Evolutionary conservation across 1,284 basidiomycete species (phyloP).

Genomic region (Trametes pubescens): DNA sequence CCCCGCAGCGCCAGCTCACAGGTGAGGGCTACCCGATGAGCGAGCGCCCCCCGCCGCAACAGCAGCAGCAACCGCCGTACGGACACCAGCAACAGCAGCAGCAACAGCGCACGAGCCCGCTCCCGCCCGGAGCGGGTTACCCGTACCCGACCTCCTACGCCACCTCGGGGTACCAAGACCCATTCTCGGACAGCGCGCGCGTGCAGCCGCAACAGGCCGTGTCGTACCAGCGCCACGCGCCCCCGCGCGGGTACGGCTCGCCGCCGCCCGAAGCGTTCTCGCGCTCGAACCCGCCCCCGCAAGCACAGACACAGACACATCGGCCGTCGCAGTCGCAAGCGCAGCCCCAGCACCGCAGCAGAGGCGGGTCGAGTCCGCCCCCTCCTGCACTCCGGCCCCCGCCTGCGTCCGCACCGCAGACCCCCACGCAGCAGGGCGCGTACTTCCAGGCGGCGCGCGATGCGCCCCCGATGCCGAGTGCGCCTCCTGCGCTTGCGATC

Average conservation of each 20-base stretch:
- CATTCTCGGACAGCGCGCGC: slow-evolving; percentile 29
- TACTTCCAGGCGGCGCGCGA: slow-evolving; percentile 28
- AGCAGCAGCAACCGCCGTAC: neutral
- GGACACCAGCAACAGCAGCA: neutral
- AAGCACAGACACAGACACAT: neutral
- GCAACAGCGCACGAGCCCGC: slow-evolving; percentile 13
- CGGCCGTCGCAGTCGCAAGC: slow-evolving; percentile 17
- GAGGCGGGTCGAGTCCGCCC: slow-evolving; percentile 10
- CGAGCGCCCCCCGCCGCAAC: slow-evolving; percentile 9
- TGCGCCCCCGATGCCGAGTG: slow-evolving; percentile 17
- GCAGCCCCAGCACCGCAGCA: neutral
- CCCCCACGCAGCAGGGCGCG: slow-evolving; percentile 38
- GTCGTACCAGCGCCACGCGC: slow-evolving; percentile 30
- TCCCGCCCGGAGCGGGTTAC: slow-evolving; percentile 30
- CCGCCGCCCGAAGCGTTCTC: slow-evolving; percentile 28
- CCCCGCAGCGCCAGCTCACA: slow-evolving; percentile 17
- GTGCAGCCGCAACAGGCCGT: slow-evolving; percentile 4
- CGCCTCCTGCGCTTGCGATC: slow-evolving; percentile 1
- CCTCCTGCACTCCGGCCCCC: slow-evolving; percentile 13
- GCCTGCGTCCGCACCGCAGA: slow-evolving; percentile 27
- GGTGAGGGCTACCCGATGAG: slow-evolving; percentile 26
- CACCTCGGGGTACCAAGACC: slow-evolving; percentile 15
- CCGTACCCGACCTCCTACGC: slow-evolving; percentile 16
- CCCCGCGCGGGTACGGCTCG: slow-evolving; percentile 30
- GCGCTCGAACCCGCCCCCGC: neutral